A percentile compares a stretch with the other conserved stretches of the same genome.
These are phyloP conservation scores for Pythium aristosporum DNA, from an alignment of 352 stramenopile genomes.

Conservation along the genomic window DNA sequence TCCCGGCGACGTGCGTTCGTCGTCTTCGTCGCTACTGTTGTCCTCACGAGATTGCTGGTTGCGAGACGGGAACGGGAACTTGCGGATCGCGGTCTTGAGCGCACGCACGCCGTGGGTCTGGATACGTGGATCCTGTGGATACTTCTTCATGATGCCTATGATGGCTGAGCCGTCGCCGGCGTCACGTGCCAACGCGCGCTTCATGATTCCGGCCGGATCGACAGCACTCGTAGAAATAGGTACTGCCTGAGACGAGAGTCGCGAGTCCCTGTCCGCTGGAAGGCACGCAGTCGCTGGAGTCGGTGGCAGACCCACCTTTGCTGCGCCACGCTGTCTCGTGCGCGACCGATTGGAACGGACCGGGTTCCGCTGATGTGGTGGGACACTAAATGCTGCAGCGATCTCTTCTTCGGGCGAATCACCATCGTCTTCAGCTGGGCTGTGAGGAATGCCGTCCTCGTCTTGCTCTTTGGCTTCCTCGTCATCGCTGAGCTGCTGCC, in stretches of 20 bases:
- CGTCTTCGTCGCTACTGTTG: conserved; percentile 1
- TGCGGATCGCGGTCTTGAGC: conserved; percentile 42
- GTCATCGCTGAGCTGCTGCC: background rate
- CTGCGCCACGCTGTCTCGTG: background rate
- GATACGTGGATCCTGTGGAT: conserved; percentile 37
- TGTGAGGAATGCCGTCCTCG: background rate
- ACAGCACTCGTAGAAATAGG: conserved; percentile 7
- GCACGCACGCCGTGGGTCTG: conserved; percentile 51
- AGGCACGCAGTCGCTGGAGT: background rate
- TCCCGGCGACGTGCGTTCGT: background rate
- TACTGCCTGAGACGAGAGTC: background rate
- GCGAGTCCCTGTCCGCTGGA: background rate
- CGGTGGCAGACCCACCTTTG: background rate
- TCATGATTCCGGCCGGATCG: conserved; percentile 47
- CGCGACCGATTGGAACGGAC: background rate
- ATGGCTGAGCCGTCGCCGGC: conserved; percentile 41
- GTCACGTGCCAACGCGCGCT: conserved; percentile 47
- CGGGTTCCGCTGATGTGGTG: background rate
- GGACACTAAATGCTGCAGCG: background rate
- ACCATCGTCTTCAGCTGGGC: background rate
- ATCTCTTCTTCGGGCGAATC: background rate
- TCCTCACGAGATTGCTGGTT: background rate
- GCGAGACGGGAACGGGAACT: conserved; percentile 2
- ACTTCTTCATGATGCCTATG: conserved; percentile 50
- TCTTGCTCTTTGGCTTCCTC: background rate